A percentile compares a stretch with the other conserved stretches of the same genome.
These are phyloP conservation scores for Chrysosporium keratinophilum DNA, from an alignment of 2,329 filamentous ascomycete genomes.

Conservation along the genomic window DNA sequence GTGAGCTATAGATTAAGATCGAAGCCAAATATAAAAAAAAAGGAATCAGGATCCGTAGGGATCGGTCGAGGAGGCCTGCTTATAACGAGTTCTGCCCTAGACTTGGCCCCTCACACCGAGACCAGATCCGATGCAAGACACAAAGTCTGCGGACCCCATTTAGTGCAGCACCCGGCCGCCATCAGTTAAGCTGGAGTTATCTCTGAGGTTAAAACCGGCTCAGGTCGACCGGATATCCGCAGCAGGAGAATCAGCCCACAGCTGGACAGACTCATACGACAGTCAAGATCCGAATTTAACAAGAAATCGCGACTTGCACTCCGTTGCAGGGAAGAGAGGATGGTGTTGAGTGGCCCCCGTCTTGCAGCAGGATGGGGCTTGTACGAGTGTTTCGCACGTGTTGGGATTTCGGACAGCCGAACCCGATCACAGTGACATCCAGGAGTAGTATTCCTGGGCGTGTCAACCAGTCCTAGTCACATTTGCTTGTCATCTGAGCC, in stretches of 20 bases:
- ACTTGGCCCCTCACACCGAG: not conserved
- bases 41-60: not conserved
- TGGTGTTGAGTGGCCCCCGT: not conserved
- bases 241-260: not conserved
- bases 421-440: constrained; percentile 8
- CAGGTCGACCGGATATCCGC: not conserved
- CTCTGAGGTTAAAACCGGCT: not conserved
- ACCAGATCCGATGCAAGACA: not conserved
- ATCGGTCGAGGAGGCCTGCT: not conserved
- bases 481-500: constrained; percentile 10
- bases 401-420: not conserved
- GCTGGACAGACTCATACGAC: not conserved
- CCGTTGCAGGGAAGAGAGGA: too few relatives aligned
- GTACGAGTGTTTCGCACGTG: constrained; percentile 6
- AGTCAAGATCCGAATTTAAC: not conserved
- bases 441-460: constrained; percentile 8
- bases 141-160: not conserved
- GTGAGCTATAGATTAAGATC: not conserved
- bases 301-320: too few relatives aligned
- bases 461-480: constrained; percentile 1
- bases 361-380: not conserved
- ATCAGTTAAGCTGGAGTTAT: not conserved
- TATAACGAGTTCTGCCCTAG: not conserved
- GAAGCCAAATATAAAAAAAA: not conserved
- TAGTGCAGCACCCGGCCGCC: not conserved